Evolutionary conservation across 2,329 filamentous ascomycete genomes (phyloP).

Genomic region (Trichoderma pleuroti): DNA sequence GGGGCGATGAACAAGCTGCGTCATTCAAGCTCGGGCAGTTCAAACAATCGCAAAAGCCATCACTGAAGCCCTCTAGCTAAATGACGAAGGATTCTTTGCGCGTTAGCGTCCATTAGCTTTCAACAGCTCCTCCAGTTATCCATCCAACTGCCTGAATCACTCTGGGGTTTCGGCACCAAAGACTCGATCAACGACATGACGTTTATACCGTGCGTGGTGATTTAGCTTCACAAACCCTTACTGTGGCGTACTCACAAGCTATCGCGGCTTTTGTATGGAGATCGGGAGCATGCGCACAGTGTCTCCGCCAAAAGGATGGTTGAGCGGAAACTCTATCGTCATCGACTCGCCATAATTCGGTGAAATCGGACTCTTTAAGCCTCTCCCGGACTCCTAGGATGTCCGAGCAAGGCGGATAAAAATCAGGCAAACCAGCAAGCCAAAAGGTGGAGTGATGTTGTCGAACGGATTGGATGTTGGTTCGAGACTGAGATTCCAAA

Average conservation of each 20-base stretch:
- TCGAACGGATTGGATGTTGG: neutral
- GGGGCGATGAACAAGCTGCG: neutral
- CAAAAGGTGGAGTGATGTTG: neutral
- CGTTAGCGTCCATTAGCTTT: neutral
- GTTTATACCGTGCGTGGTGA: neutral
- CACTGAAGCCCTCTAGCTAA: neutral
- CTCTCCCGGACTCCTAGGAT: neutral
- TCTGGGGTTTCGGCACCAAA: neutral
- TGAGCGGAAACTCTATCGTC: constrained; percentile 14
- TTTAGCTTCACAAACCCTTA: neutral
- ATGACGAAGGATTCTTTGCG: neutral
- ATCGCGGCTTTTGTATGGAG: neutral
- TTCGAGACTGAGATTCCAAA: neutral
- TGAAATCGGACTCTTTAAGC: constrained; percentile 5
- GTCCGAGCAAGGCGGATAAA: constrained; percentile 3
- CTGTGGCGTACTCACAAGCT: neutral
- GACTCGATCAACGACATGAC: neutral
- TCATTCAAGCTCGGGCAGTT: neutral
- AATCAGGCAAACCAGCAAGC: neutral
- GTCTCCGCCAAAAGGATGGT: neutral
- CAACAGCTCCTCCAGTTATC: neutral
- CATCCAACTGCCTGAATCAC: neutral
- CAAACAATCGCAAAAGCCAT: neutral
- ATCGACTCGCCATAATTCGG: constrained; percentile 11
- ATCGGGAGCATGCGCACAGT: neutral